A percentile compares a stretch with the other conserved stretches of the same genome.
phyloP scores from a whole-genome alignment of 306 rosid species.

The Hylodesmum podocarpum region DNA sequence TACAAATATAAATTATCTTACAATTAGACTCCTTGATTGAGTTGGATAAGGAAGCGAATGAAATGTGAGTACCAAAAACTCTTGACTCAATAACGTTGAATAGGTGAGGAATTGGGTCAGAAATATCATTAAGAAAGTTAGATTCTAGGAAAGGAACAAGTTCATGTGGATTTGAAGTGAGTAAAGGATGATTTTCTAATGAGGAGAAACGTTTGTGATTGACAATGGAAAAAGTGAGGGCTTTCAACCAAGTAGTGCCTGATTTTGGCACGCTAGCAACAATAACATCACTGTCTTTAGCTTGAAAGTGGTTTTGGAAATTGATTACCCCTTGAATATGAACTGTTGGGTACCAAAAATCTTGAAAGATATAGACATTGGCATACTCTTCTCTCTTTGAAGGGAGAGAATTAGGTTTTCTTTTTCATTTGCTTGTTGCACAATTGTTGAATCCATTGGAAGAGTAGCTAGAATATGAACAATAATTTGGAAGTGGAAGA shows the following conservation, averaged over 20 bases:
- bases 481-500: no score
- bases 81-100: slow-evolving; percentile 41
- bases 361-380: slow-evolving; percentile 36
- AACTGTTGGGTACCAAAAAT: slow-evolving; percentile 47
- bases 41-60: slow-evolving; percentile 35
- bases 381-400: slow-evolving; percentile 42
- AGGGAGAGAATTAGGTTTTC: slow-evolving; percentile 47
- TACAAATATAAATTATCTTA: slow-evolving; percentile 44
- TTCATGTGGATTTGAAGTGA: slow-evolving; percentile 46
- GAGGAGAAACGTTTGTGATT: background rate
- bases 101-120: slow-evolving; percentile 31
- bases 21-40: slow-evolving; percentile 32
- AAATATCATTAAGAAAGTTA: slow-evolving; percentile 14
- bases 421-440: no score
- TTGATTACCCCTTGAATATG: slow-evolving; percentile 29
- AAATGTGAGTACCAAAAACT: slow-evolving; percentile 55
- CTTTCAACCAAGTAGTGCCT: slow-evolving; percentile 66
- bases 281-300: slow-evolving; percentile 35
- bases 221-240: no score
- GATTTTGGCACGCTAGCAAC: slow-evolving; percentile 53
- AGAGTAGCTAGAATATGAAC: no score
- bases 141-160: no score
- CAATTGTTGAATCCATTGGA: no score
- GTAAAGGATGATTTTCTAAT: slow-evolving; percentile 42
- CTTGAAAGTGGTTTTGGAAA: slow-evolving; percentile 51